A percentile compares a stretch with the other conserved stretches of the same genome.
These are phyloP conservation scores for Phytophthora brassicae DNA, from an alignment of 352 stramenopile species.

Conservation along the genomic window DNA sequence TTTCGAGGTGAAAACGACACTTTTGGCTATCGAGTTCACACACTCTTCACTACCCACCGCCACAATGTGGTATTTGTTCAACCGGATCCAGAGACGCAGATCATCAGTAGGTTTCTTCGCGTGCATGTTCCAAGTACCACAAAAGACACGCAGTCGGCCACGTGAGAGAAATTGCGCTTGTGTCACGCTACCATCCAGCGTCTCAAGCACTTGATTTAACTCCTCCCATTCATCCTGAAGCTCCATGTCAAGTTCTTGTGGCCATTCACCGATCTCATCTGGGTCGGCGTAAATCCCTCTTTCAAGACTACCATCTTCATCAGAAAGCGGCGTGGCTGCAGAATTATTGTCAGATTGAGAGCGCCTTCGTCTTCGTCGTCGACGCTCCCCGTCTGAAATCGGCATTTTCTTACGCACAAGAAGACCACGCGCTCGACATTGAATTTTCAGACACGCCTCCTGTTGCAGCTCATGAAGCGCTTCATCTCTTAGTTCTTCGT, in stretches of 20 bases:
- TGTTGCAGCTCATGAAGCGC: constrained; percentile 42
- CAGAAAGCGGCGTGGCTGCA: neutral
- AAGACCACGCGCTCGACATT: constrained; percentile 41
- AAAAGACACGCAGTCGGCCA: constrained; percentile 69
- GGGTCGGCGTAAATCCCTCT: constrained; percentile 22
- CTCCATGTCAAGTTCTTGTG: constrained; percentile 56
- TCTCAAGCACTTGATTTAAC: constrained; percentile 33
- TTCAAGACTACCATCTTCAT: neutral
- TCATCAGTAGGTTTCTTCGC: constrained; percentile 68
- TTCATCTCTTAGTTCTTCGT: constrained; percentile 45
- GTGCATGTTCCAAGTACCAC: constrained; percentile 87
- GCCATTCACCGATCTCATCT: constrained; percentile 43
- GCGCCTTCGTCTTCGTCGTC: constrained; percentile 7
- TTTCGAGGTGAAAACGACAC: constrained; percentile 92
- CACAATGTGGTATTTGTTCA: constrained; percentile 88
- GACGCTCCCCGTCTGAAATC: constrained; percentile 19
- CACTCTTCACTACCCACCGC: constrained; percentile 93
- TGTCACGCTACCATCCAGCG: constrained; percentile 34
- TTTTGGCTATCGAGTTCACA: constrained; percentile 91
- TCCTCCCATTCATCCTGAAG: constrained; percentile 52
- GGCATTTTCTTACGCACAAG: constrained; percentile 32
- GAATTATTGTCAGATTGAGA: constrained; percentile 1
- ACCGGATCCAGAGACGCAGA: constrained; percentile 65
- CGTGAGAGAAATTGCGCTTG: constrained; percentile 40
- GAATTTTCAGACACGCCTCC: constrained; percentile 42